A percentile compares a stretch with the other conserved stretches of the same genome.
Conservation (phyloP, 768 basidiomycete genomes). For the Podaxis sp. region DNA sequence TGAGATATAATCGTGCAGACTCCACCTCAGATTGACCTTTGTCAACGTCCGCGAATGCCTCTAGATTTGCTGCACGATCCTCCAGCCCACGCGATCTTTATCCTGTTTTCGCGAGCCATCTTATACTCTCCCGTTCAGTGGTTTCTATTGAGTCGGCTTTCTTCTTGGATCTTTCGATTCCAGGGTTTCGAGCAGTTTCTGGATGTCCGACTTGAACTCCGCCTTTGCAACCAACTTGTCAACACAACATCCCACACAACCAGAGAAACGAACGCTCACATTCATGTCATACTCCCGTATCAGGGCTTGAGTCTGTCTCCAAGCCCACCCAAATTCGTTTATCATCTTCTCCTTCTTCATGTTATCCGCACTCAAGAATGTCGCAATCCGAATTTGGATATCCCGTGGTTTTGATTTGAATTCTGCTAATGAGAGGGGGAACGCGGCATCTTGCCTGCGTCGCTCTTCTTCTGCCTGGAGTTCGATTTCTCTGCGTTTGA, state of each 20-base stretch:
- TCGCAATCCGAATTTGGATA: constrained; percentile 13
- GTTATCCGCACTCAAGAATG: constrained; percentile 10
- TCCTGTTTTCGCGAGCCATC: too few species aligned
- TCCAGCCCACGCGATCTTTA: too few species aligned
- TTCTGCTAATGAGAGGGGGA: constrained; percentile 8
- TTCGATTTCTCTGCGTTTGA: not conserved
- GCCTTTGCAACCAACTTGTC: not conserved
- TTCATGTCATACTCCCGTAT: constrained; percentile 3
- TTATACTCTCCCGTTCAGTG: not conserved
- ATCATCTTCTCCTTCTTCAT: constrained; percentile 13
- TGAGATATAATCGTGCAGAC: too few species aligned
- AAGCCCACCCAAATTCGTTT: constrained; percentile 15
- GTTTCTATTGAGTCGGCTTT: not conserved
- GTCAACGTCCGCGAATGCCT: too few species aligned
- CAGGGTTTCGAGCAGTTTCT: not conserved
- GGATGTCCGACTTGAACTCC: not conserved
- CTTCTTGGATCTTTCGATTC: constrained; percentile 12
- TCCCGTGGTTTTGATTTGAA: not conserved
- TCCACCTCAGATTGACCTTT: too few species aligned
- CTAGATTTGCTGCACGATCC: too few species aligned
- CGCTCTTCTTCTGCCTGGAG: not conserved
- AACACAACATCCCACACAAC: not conserved
- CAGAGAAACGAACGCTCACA: constrained; percentile 8
- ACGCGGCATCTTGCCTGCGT: not conserved
- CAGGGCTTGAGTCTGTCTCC: constrained; percentile 9